Percentiles rank a stretch among this genome's conserved stretches.
These are phyloP conservation scores for Puccinia coronata DNA, from an alignment of 1,284 basidiomycete species.

Conservation along the genomic window DNA sequence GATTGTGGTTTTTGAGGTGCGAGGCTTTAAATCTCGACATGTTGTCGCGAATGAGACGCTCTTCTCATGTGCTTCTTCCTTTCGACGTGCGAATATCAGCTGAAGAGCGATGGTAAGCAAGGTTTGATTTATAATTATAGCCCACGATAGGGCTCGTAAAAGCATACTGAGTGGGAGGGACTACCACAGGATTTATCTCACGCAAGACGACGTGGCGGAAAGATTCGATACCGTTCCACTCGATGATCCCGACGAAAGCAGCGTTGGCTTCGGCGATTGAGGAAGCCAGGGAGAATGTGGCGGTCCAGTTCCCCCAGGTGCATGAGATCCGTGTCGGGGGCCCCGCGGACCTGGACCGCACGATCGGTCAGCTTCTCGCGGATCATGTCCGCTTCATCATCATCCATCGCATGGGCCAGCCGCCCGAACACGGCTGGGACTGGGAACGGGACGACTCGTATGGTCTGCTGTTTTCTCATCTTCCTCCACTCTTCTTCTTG, in stretches of 20 bases:
- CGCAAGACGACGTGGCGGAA: constrained; percentile 37
- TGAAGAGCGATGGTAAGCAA: constrained; percentile 42
- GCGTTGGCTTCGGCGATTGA: constrained; percentile 13
- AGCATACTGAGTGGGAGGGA: neutral
- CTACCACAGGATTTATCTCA: constrained; percentile 22
- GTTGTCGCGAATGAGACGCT: neutral
- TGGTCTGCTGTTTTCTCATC: neutral
- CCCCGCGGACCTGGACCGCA: constrained; percentile 15
- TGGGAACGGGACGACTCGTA: constrained; percentile 44
- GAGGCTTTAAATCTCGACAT: neutral
- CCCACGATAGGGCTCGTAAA: neutral
- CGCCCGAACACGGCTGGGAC: constrained; percentile 32
- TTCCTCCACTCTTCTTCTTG: neutral
- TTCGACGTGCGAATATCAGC: neutral
- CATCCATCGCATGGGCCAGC: constrained; percentile 43
- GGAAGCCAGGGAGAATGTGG: constrained; percentile 12
- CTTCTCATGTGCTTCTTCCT: neutral
- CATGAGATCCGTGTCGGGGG: constrained; percentile 16
- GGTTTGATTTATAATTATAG: neutral
- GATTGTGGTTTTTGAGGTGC: constrained; percentile 41
- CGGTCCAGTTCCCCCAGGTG: neutral
- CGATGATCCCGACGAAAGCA: constrained; percentile 34
- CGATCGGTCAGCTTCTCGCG: constrained; percentile 19
- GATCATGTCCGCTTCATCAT: constrained; percentile 32
- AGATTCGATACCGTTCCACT: constrained; percentile 32